phyloP scores from a whole-genome alignment of 257 asterid genomes.

The Cinchona pubescens region DNA sequence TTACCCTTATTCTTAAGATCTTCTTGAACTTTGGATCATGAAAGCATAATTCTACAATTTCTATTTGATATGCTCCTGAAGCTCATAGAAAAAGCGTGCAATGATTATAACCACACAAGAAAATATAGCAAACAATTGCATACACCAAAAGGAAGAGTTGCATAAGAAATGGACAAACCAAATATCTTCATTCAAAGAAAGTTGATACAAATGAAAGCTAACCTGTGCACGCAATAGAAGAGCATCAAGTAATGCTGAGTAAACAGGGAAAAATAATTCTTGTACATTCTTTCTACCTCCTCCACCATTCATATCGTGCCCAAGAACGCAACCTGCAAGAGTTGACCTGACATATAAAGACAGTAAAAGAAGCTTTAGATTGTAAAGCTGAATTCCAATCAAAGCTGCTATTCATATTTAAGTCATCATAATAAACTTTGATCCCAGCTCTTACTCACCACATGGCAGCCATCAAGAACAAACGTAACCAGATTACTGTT shows the following conservation, averaged over 20 bases:
- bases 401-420: neutral
- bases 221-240: constrained; percentile 81
- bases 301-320: constrained; percentile 46
- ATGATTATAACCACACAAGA: too few species aligned
- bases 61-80: neutral
- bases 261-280: constrained; percentile 59
- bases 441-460: neutral
- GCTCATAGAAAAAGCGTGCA: neutral
- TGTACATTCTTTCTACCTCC: constrained; percentile 47
- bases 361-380: constrained; percentile 14
- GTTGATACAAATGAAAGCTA: constrained; percentile 16
- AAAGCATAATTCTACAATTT: neutral
- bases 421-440: neutral
- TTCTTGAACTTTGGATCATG: too few species aligned
- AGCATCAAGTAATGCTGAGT: constrained; percentile 68
- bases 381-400: neutral
- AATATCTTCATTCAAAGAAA: neutral
- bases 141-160: neutral
- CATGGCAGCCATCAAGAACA: neutral
- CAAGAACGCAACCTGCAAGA: constrained; percentile 68
- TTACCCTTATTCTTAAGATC: too few species aligned
- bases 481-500: neutral
- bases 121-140: too few species aligned
- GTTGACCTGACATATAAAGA: constrained; percentile 58
- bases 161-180: neutral